Evolutionary conservation across 768 basidiomycete genomes (phyloP), one percentile per base, ranked within the genome.

Genomic region (Sistotremastrum suecicum): DNA sequence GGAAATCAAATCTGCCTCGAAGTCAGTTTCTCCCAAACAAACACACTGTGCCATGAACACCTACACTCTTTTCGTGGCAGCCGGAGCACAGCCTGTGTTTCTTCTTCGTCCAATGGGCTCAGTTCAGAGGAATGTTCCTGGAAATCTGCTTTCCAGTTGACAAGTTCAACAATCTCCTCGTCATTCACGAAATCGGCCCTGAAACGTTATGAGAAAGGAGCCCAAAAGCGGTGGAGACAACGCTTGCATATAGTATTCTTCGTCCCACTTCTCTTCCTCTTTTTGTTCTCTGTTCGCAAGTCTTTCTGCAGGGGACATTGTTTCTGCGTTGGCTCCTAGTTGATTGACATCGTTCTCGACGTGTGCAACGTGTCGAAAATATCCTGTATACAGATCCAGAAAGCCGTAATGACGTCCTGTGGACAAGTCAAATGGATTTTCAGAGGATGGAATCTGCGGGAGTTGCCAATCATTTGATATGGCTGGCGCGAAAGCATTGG

Each of bases 101-200:
- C 86, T 49, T 72, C 71, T 50, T 89, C 83, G 7, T 75, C 80
- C 58, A 78, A 87, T 47, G 71, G 53, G 45, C 78, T 63, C 12
- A 60, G 56, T 11, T 58, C 63, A 41, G 46, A 37, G 39, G 62
- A 51, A 37, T 50, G 53, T 28, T 66, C 49, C 55, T 70, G 61
- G 3, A 83, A 81, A 52, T 83, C 71, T 20, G 20, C 20, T 50
- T 62, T 58, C 84, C 84, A 90, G 38, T 57, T 51, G 8, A 87
- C 57, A 28, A 88, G 65, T 41, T 82, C 82, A 55, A 72, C 71
- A 44, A 91, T 84, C 58, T 78, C 74, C 46, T 77, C 80, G 51
- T 82, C 77, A 44, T 89, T 83, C 42, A 72, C 76, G 53, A 70
- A 88, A 59, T 91, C 87, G 3, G 86, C 86, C 71, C 87, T 90